These are phyloP conservation scores for Trichoderma sp. DNA, from an alignment of 2,329 filamentous ascomycete species.

Conservation along the genomic window DNA sequence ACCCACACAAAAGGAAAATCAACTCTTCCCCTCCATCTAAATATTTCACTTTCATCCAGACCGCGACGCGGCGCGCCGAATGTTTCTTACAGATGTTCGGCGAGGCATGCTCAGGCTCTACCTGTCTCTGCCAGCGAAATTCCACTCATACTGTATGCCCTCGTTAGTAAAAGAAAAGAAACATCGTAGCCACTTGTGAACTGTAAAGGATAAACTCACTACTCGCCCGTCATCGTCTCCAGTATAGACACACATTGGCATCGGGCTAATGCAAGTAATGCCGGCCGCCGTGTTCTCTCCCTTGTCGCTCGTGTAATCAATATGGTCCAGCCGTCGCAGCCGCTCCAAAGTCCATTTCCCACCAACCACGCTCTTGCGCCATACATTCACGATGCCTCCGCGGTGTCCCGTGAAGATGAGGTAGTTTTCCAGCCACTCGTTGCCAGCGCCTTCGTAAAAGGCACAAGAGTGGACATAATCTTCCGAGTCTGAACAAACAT, in stretches of 20 bases:
- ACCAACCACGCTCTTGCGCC: slow-evolving; percentile 53
- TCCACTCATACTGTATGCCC: slow-evolving; percentile 59
- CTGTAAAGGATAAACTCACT: slow-evolving; percentile 43
- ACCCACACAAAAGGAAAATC: background rate
- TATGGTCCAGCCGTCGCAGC: slow-evolving; percentile 77
- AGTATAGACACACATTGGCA: slow-evolving; percentile 82
- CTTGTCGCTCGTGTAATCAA: slow-evolving; percentile 62
- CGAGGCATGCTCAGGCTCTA: slow-evolving; percentile 39
- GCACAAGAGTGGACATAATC: slow-evolving; percentile 80
- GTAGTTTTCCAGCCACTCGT: slow-evolving; percentile 86
- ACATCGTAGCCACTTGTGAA: background rate
- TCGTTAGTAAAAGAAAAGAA: slow-evolving; percentile 15
- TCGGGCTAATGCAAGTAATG: slow-evolving; percentile 82
- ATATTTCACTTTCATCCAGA: background rate
- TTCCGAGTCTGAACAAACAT: slow-evolving; percentile 66
- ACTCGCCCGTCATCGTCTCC: slow-evolving; percentile 92
- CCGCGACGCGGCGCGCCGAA: background rate
- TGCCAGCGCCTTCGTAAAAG: slow-evolving; percentile 87
- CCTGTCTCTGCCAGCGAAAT: slow-evolving; percentile 55
- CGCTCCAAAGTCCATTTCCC: slow-evolving; percentile 75
- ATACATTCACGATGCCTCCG: slow-evolving; percentile 78
- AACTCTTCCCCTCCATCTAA: background rate
- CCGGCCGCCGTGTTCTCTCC: slow-evolving; percentile 59
- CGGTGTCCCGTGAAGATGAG: slow-evolving; percentile 87
- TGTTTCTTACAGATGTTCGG: slow-evolving; percentile 14